Base-by-base conservation (phyloP, 805 yeast species). In the Maudiozyma pseudohumilis region DNA sequence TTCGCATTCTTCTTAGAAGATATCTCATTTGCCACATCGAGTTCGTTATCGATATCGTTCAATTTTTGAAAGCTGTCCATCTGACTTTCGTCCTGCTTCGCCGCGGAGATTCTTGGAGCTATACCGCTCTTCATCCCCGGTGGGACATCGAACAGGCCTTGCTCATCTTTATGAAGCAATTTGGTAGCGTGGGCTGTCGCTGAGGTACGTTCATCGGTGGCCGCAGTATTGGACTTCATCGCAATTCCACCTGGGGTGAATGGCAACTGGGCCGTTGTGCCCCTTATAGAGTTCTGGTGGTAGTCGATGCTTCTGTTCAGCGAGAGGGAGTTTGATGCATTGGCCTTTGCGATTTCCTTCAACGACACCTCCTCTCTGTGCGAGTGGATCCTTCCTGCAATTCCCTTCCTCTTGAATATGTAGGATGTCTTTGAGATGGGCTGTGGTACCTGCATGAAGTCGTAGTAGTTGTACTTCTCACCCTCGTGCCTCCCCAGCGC, bases 211-310 rank as follows among this genome's bases (percentile, higher is more conserved):
- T 47, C 48, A 4, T 39, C 40, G 4, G 56, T 45, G 13, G 29
- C 50, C 13, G 39, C 26, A 17, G 29, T 49, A 9, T 46, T 53
- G 4, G 52, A 37, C 27, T 42, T 49, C 46, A 61, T 50, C 3
- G 61, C 61, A n/a, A 74, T 47, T 2, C 97, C 96, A 46, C 98
- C 97, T 0, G 98, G 98, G 40, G 80, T 78, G 54, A 92, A 92
- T 0, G 98, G 98, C 50, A 89, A 61, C 49, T 72, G 82, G 15
- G 76, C 71, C 0, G 94, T 69, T 3, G 75, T 67, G 0, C 97
- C 97, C 33, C 69, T 65, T 3, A 85, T 61, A 2, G 77, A 64
- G 29, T 75, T 80, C n/a, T 65, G 65, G 45, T 74, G 74, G 6
- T 80, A 68, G 12, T 77, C 75, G 44, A 76, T 72, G 37, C 77